Base-by-base conservation (phyloP, 441 rosid species). In the Jatropha podagrica region DNA sequence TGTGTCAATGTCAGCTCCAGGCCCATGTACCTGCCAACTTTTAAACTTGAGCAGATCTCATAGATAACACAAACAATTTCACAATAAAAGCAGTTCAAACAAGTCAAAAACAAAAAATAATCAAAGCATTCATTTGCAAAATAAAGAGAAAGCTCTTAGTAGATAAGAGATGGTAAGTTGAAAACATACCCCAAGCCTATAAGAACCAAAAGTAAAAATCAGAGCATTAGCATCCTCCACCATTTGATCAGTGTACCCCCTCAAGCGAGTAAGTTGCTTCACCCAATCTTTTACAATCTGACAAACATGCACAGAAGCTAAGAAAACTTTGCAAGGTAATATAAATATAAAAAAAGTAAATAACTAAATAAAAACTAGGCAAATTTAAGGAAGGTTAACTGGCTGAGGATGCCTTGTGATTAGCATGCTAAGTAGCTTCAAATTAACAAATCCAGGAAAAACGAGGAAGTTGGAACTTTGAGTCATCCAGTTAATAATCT, bases 191-290 rank as follows among this genome's bases (percentile, higher is more conserved):
- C 95, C 95, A 68, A 90, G 91, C 18, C 87, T 81, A 75, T 86
- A 90, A 76, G 95, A 90, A 54, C 95, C 95, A 78, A 90, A 90
- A 59, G 95, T 90, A 68, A 87, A 86, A 61, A 90, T 83, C 14
- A 86, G 68, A 40, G 95, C 95, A 81, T 89, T 90, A 26, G 95
- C 92, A 78, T 88, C 92, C 73, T 90, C 92, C 81, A 89, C 89
- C 91, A 87, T 88, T 71, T 87, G 92, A 79, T 87, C 91, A 0
- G 89, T 83, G 83, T 86, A 90, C 2, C 95, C 91, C 68, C 84
- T 84, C 68, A 81, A 23, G 18, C 78, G 88, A 74, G 95, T 90
- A 12, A 87, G 80, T 52, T 84, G 87, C 84, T 87, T 90, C 76
- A 90, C 92, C 95, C 95, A 90, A 66, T 85, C 84, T 65, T 81